A percentile compares a stretch with the other conserved stretches of the same genome.
Evolutionary conservation across 305 asterid genomes (phyloP).

Genomic region (Solanum hybrid): DNA sequence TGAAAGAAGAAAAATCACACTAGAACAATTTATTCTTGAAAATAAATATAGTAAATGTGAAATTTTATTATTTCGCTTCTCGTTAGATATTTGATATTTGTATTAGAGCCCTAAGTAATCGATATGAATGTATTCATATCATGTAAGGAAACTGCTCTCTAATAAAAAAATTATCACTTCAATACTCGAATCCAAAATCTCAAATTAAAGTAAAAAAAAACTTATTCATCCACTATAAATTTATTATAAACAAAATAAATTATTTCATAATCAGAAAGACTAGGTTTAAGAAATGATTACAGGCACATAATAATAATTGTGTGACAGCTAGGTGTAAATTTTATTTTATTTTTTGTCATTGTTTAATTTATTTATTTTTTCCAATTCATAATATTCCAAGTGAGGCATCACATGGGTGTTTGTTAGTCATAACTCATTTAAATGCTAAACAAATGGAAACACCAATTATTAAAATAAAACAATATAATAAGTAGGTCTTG

Average conservation of each 20-base stretch:
- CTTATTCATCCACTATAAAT: background rate
- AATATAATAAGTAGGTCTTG: background rate
- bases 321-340: background rate
- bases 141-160: background rate
- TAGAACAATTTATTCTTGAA: background rate
- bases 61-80: no score
- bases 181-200: background rate
- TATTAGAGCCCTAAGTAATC: background rate
- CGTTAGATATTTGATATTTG: no score
- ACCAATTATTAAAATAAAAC: background rate
- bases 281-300: background rate
- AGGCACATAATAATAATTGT: background rate
- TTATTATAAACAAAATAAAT: background rate
- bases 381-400: background rate
- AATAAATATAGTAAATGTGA: no score
- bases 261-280: background rate
- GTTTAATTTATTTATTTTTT: background rate
- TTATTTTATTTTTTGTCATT: background rate
- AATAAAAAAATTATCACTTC: background rate
- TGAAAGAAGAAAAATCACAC: background rate
- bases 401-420: constrained; percentile 2
- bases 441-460: background rate
- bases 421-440: background rate
- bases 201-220: no score
- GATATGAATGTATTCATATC: background rate